Base-by-base conservation (phyloP, 345 rosid genomes). In the Isatis tinctoria region DNA sequence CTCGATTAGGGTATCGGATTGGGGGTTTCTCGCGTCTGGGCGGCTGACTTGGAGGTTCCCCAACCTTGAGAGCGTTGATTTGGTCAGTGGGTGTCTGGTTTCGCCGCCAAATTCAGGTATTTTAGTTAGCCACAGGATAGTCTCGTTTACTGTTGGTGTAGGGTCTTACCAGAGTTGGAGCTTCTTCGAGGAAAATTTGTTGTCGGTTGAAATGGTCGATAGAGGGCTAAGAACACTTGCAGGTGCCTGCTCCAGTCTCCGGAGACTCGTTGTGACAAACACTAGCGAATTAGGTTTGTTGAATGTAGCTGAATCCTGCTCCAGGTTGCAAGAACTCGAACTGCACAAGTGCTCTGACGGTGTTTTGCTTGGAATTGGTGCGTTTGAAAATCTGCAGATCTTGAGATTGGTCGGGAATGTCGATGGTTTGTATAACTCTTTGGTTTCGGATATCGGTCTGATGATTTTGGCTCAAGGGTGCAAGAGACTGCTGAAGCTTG, bases 401-500 rank as follows among this genome's bases (percentile, higher is more conserved):
- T 63, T 92, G 85, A 96, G 87, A 60, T 66, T 96, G 74, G 79
- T 90, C 35, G 98, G 88, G 13, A 75, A 69, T 40, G 81, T 89
- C 4, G 89, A 86, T 39, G 96, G 88, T 18, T 83, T 92, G 65
- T 90, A 86, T 74, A 72, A 62, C 68, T 86, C 92, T 0, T 5
- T 72, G 45, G 96, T 96, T 68, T 80, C 98, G 24, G 99, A 96
- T 82, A 87, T 96, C 17, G 99, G 99, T 40, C 65, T 96, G 62
- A 96, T 97, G 3, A 88, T 92, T 39, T 70, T 96, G 77, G 98
- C 97, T 4, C 98, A 90, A 63, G 99, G 97, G 65, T 92, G 98
- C 58, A 88, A 77, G 83, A 84, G 97, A 72, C 72, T 96, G 44
- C 93, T 92, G 81, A 92, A 85, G 95, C 89, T 96, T 49, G 98